A percentile compares a stretch with the other conserved stretches of the same genome.
Conservation (phyloP, 768 basidiomycete species). For the Agaricus sinodeliciosus region DNA sequence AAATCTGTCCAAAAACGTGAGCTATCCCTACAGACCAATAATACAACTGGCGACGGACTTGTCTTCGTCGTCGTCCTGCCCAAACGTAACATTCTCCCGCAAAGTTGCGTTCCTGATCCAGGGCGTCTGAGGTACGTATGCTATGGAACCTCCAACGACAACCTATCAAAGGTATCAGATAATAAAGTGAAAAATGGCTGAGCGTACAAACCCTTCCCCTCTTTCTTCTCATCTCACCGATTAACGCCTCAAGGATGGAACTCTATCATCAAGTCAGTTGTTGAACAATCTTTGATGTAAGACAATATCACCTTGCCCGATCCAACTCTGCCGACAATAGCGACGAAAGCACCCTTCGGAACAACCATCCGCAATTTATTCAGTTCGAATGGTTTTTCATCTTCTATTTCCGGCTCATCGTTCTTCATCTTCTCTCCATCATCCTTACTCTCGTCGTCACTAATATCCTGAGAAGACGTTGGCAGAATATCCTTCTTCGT, state of each 20-base stretch:
- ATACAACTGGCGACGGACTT: constrained; percentile 25
- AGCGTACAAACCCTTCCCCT: constrained; percentile 40
- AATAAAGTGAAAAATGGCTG: neutral
- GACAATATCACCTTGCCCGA: constrained; percentile 50
- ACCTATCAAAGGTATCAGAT: neutral
- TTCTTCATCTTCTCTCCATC: constrained; percentile 1
- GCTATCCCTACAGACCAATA: neutral
- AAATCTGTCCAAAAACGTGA: constrained; percentile 27
- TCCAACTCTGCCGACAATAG: constrained; percentile 71
- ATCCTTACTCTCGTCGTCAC: constrained; percentile 1
- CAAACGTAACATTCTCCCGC: constrained; percentile 71
- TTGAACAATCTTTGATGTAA: neutral
- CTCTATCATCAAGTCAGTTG: constrained; percentile 28
- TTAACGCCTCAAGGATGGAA: constrained; percentile 46
- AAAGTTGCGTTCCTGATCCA: constrained; percentile 69
- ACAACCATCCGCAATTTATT: constrained; percentile 38
- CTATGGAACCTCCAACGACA: constrained; percentile 31
- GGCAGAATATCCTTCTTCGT: neutral
- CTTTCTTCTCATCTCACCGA: constrained; percentile 63
- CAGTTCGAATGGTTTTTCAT: constrained; percentile 47
- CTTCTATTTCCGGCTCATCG: constrained; percentile 11
- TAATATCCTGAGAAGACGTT: neutral
- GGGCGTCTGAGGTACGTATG: constrained; percentile 54
- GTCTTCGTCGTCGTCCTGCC: constrained; percentile 53
- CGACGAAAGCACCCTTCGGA: constrained; percentile 54